phyloP scores from a whole-genome alignment of 208 protist species.

The Leishmania tarentolae region DNA sequence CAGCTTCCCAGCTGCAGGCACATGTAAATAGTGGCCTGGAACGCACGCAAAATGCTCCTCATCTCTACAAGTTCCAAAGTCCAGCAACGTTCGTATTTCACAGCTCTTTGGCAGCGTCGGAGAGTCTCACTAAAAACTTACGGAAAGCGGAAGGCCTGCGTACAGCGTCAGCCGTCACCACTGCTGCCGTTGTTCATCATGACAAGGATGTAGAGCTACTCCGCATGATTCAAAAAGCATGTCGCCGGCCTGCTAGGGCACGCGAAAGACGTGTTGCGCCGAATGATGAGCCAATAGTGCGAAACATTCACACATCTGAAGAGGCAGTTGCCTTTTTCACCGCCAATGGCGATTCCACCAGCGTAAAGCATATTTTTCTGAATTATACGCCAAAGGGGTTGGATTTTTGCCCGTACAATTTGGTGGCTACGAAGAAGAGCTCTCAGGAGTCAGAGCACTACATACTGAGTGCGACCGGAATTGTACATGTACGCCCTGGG shows the following conservation, averaged over 20 bases:
- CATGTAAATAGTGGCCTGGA: conserved; percentile 82
- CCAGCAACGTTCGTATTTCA: conserved; percentile 68
- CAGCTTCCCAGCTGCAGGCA: conserved; percentile 60
- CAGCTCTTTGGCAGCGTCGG: conserved; percentile 22
- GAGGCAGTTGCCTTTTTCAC: conserved; percentile 95
- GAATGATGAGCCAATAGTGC: conserved; percentile 80
- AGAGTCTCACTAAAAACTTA: conserved; percentile 25
- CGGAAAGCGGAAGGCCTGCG: conserved; percentile 8
- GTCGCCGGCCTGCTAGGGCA: conserved; percentile 55
- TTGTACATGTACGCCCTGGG: conserved; percentile 91
- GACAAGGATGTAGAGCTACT: conserved; percentile 83
- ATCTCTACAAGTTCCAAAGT: conserved; percentile 84
- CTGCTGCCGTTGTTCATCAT: conserved; percentile 18
- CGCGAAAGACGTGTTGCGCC: conserved; percentile 69
- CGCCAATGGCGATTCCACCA: conserved; percentile 76
- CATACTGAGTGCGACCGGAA: conserved; percentile 92
- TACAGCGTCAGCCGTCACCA: not conserved
- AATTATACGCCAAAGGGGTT: conserved; percentile 73
- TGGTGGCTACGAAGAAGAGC: conserved; percentile 79
- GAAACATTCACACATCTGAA: conserved; percentile 85
- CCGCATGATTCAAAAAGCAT: conserved; percentile 84
- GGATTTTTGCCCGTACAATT: conserved; percentile 93
- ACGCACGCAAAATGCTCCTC: conserved; percentile 43
- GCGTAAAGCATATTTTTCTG: conserved; percentile 94
- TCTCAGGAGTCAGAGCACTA: conserved; percentile 91